Evolutionary conservation across 192 early-diverging fungal genomes (phyloP).

Genomic region (Irineochytrium annulatum): DNA sequence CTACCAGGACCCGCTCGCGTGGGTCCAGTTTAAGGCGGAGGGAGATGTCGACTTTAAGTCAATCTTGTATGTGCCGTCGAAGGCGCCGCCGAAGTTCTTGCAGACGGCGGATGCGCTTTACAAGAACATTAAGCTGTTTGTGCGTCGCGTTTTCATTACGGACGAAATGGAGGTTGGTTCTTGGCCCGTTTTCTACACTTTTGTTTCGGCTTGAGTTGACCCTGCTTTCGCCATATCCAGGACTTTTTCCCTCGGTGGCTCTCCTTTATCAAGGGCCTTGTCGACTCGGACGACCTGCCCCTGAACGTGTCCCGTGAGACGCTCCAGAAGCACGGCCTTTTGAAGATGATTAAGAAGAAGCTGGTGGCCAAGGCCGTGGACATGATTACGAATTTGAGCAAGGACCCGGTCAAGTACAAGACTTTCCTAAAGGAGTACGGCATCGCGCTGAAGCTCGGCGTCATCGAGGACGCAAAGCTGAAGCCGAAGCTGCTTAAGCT

Average conservation of each 20-base stretch:
- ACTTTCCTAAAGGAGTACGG: slow-evolving; percentile 74
- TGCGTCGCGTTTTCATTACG: slow-evolving; percentile 95
- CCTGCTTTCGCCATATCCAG: slow-evolving; percentile 23
- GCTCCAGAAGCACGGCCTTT: slow-evolving; percentile 78
- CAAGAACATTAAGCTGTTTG: slow-evolving; percentile 87
- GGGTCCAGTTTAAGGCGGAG: slow-evolving; percentile 90
- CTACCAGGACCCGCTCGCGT: slow-evolving; percentile 66
- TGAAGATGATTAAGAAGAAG: slow-evolving; percentile 81
- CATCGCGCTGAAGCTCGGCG: slow-evolving; percentile 78
- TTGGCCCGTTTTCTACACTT: not conserved
- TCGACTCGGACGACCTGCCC: slow-evolving; percentile 97
- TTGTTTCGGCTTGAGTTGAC: slow-evolving; percentile 9
- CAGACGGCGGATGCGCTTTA: slow-evolving; percentile 35
- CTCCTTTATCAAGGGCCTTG: slow-evolving; percentile 86
- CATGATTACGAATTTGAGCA: slow-evolving; percentile 67
- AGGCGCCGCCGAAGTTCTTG: slow-evolving; percentile 43
- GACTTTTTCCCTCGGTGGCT: slow-evolving; percentile 90
- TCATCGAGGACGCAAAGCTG: slow-evolving; percentile 75
- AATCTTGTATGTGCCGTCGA: slow-evolving; percentile 81
- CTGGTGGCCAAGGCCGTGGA: slow-evolving; percentile 88
- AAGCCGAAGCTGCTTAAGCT: slow-evolving; percentile 75
- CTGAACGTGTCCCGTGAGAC: slow-evolving; percentile 97
- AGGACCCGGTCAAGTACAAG: slow-evolving; percentile 38
- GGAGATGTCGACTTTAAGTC: slow-evolving; percentile 88
- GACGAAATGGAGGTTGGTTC: slow-evolving; percentile 57